Conservation (phyloP, 1,284 basidiomycete genomes). For the Austroboletus niveus region DNA sequence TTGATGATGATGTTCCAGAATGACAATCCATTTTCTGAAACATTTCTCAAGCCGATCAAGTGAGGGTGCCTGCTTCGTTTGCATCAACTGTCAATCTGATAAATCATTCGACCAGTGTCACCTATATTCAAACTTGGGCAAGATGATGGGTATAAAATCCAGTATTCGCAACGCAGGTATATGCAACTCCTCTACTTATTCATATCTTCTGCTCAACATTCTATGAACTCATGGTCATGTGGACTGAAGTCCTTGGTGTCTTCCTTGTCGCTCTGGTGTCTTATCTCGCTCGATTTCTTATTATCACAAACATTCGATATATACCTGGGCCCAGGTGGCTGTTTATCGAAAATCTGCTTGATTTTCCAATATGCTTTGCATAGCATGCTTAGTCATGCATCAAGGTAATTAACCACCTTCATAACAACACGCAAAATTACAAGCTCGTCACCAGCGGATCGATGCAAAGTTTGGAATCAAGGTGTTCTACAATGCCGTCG, state of each 20-base stretch:
- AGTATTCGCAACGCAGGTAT: background rate
- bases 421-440: background rate
- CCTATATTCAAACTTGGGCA: background rate
- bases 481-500: too few species aligned
- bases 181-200: background rate
- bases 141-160: background rate
- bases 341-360: constrained; percentile 38
- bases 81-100: background rate
- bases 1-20: too few species aligned
- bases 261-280: constrained; percentile 9
- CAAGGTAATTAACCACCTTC: background rate
- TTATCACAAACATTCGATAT: background rate
- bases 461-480: too few species aligned
- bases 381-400: constrained; percentile 8
- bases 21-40: background rate
- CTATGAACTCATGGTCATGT: background rate
- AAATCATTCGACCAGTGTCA: background rate
- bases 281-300: constrained; percentile 3
- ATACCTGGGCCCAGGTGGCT: constrained; percentile 31
- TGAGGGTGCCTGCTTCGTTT: background rate
- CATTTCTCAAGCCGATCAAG: background rate
- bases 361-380: constrained; percentile 41
- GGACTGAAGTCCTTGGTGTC: background rate
- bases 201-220: background rate
- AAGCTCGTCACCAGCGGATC: too few species aligned